These are phyloP conservation scores for Debaryomyces sp. DNA, from an alignment of 1,139 yeast species.

Conservation along the genomic window DNA sequence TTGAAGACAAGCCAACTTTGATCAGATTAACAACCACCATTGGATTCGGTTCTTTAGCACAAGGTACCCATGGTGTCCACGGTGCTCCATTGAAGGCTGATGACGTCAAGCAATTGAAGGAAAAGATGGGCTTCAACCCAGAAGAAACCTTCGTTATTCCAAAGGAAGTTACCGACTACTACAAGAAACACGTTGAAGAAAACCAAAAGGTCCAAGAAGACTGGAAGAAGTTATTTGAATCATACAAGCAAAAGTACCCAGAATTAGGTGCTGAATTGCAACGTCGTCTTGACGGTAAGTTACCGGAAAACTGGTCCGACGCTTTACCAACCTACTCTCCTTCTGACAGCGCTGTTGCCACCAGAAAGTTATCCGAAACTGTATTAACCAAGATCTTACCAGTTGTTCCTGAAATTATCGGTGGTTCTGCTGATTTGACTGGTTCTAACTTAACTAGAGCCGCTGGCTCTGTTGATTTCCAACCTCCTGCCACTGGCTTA, in stretches of 20 bases:
- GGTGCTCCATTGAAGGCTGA: slow-evolving; percentile 97
- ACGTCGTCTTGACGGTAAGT: slow-evolving; percentile 79
- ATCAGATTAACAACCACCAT: slow-evolving; percentile 89
- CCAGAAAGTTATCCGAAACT: slow-evolving; percentile 92
- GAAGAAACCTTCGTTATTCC: slow-evolving; percentile 79
- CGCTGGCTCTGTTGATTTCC: slow-evolving; percentile 86
- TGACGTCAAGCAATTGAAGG: slow-evolving; percentile 87
- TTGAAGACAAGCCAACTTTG: slow-evolving; percentile 82
- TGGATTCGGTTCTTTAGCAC: slow-evolving; percentile 87
- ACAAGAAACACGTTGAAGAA: slow-evolving; percentile 57
- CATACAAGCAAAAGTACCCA: slow-evolving; percentile 74
- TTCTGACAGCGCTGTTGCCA: slow-evolving; percentile 80
- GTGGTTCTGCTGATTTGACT: slow-evolving; percentile 99
- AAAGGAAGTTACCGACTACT: slow-evolving; percentile 76
- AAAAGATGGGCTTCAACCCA: slow-evolving; percentile 87
- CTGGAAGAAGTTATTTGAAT: slow-evolving; percentile 70
- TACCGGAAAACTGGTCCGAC: slow-evolving; percentile 85
- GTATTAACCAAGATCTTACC: slow-evolving; percentile 68
- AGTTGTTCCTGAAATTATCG: slow-evolving; percentile 83
- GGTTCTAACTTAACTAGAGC: slow-evolving; percentile 97
- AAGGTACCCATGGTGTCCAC: slow-evolving; percentile 93
- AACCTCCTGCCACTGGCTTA: slow-evolving; percentile 77
- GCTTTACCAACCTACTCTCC: slow-evolving; percentile 80
- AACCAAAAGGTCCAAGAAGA: slow-evolving; percentile 65
- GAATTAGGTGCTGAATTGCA: slow-evolving; percentile 76